Evolutionary conservation across 106 monocot genomes (phyloP).

Genomic region (Apostasia ramifera): DNA sequence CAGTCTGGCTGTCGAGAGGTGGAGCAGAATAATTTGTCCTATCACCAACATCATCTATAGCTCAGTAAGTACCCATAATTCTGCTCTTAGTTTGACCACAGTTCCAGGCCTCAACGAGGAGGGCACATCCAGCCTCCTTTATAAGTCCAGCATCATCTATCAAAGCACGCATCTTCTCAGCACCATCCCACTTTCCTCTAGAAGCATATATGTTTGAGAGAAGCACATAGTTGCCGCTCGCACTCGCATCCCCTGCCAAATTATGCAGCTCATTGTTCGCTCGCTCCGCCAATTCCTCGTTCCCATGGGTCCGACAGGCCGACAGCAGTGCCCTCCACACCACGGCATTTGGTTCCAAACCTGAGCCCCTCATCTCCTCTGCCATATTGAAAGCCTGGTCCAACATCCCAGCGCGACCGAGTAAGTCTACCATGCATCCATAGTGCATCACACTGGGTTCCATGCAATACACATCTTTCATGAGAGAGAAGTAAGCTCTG

Average conservation of each 20-base stretch:
- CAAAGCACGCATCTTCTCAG: constrained; percentile 41
- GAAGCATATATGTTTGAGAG: constrained; percentile 62
- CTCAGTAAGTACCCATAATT: too few relatives aligned
- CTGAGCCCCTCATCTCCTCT: constrained; percentile 15
- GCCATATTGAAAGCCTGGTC: constrained; percentile 37
- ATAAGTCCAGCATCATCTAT: constrained; percentile 53
- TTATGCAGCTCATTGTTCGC: constrained; percentile 38
- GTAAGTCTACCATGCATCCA: constrained; percentile 72
- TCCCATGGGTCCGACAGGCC: constrained; percentile 44
- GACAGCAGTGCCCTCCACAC: constrained; percentile 63
- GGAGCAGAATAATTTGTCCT: too few relatives aligned
- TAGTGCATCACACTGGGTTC: constrained; percentile 58
- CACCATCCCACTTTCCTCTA: constrained; percentile 43
- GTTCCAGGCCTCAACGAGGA: constrained; percentile 4
- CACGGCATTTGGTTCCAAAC: constrained; percentile 24
- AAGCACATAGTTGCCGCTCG: constrained; percentile 53
- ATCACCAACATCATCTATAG: too few relatives aligned
- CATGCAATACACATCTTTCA: constrained; percentile 38
- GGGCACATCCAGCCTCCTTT: constrained; percentile 53
- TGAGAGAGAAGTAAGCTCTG: constrained; percentile 31
- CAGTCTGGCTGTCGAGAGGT: too few relatives aligned
- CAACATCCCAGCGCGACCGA: constrained; percentile 46
- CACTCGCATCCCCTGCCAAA: constrained; percentile 25
- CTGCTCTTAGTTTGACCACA: too few relatives aligned
- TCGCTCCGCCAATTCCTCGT: constrained; percentile 33